These are phyloP conservation scores for Xylaria flabelliformis DNA, from an alignment of 495 filamentous ascomycete species.

Conservation along the genomic window DNA sequence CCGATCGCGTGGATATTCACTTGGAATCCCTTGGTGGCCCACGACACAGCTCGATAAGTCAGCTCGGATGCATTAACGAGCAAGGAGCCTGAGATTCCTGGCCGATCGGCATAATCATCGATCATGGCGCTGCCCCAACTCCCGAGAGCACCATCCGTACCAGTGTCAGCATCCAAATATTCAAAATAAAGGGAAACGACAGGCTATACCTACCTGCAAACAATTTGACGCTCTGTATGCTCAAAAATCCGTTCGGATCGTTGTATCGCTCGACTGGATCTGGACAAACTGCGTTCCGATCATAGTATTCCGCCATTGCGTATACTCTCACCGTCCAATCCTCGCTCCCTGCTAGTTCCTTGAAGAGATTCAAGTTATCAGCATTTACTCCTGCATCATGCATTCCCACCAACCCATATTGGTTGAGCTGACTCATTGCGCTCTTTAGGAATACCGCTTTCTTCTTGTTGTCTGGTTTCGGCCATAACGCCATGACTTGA, in stretches of 20 bases:
- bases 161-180: slow-evolving; percentile 28
- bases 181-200: background rate
- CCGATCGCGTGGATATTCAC: slow-evolving; percentile 72
- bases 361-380: slow-evolving; percentile 56
- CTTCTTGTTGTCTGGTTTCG: slow-evolving; percentile 54
- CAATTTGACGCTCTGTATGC: slow-evolving; percentile 62
- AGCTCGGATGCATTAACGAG: slow-evolving; percentile 63
- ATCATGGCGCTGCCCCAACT: slow-evolving; percentile 69
- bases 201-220: slow-evolving; percentile 56
- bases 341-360: slow-evolving; percentile 51
- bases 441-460: slow-evolving; percentile 57
- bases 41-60: slow-evolving; percentile 52
- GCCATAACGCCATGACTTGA: slow-evolving; percentile 59
- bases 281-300: slow-evolving; percentile 66
- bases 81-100: slow-evolving; percentile 61
- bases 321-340: slow-evolving; percentile 64
- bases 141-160: slow-evolving; percentile 66
- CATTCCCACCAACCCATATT: slow-evolving; percentile 65
- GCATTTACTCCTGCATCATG: slow-evolving; percentile 66
- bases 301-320: slow-evolving; percentile 67
- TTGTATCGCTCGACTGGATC: slow-evolving; percentile 47
- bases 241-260: slow-evolving; percentile 51
- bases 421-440: slow-evolving; percentile 64
- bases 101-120: slow-evolving; percentile 66
- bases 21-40: slow-evolving; percentile 59